Base-by-base conservation (phyloP, 177 flowering plant genomes). In the Telopea speciosissima region DNA sequence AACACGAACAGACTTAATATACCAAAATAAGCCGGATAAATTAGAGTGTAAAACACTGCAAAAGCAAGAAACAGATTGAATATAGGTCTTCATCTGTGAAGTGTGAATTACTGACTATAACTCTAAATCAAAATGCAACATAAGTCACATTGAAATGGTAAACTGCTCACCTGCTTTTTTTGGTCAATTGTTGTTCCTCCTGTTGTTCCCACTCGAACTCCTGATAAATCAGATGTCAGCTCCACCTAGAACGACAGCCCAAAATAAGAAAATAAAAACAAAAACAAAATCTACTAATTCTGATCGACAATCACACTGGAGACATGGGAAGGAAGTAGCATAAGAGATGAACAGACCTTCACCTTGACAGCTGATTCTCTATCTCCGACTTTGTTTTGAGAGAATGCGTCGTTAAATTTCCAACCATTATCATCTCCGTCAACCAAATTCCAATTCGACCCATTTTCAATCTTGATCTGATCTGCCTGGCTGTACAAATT, bases 401-500 rank as follows among this genome's bases (percentile, higher is more conserved):
- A 28, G 31, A 28, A 28, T 28, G 31, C 31, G 31, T 28, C 31
- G 31, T 28, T 28, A 28, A 28, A 28, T 28, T 28, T 4, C 31
- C 31, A 28, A 28, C 31, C 31, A 28, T 28, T 28, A 4, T 28
- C 31, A 28, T 28, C 31, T 16, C 5, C 68, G 28, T 66, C 66
- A 23, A 45, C 63, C 31, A 31, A 31, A 25, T 68, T 56, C 19
- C 65, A 71, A 70, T 45, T 73, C 68, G 26, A 54, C 25, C 58
- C 80, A 68, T 82, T 78, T 33, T 40, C 77, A 52, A 40, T 62
- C 74, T 76, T 74, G 63, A 79, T 80, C 76, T 77, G 75, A 65
- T 75, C 76, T 66, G 25, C 76, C 36, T 70, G 76, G 66, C 65
- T 65, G 62, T 81, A 80, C 73, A 86, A 76, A 77, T 79, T 82